Conservation (phyloP, 495 filamentous ascomycete genomes). For the Penicillium cinerascens region DNA sequence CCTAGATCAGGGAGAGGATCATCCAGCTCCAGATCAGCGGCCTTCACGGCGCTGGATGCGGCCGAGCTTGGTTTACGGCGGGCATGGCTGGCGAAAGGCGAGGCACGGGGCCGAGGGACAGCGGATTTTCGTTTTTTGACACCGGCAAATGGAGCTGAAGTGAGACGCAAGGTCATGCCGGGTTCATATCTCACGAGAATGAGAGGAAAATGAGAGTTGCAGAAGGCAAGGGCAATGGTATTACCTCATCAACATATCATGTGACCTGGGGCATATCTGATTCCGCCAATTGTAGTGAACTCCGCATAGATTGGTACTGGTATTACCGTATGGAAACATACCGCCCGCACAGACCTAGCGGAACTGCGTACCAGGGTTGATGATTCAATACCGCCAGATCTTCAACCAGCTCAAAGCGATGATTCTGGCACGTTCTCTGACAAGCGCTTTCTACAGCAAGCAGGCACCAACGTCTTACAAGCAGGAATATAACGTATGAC, state of each 20-base stretch:
- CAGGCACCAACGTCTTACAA: background rate
- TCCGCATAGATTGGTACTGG: slow-evolving; percentile 11
- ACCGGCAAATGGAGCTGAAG: slow-evolving; percentile 44
- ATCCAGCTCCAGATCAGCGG: slow-evolving; percentile 45
- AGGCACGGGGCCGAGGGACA: slow-evolving; percentile 25
- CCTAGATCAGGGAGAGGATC: slow-evolving; percentile 39
- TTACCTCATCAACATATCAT: slow-evolving; percentile 14
- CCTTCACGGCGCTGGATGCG: slow-evolving; percentile 27
- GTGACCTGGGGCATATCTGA: slow-evolving; percentile 3
- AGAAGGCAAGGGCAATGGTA: slow-evolving; percentile 1
- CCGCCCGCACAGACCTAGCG: background rate
- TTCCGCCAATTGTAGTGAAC: slow-evolving; percentile 18
- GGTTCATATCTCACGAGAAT: background rate
- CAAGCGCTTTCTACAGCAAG: background rate
- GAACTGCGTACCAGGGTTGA: slow-evolving; percentile 9
- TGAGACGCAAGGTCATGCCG: slow-evolving; percentile 46
- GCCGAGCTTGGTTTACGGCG: slow-evolving; percentile 54
- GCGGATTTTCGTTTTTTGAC: slow-evolving; percentile 39
- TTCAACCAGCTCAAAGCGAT: background rate
- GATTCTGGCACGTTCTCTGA: slow-evolving; percentile 1
- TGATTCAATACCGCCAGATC: slow-evolving; percentile 2
- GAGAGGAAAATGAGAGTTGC: background rate
- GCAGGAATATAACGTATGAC: background rate
- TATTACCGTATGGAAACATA: slow-evolving; percentile 15
- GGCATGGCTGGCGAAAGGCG: slow-evolving; percentile 51